phyloP scores from a whole-genome alignment of 148 eudicot species.

The Drosera capensis region DNA sequence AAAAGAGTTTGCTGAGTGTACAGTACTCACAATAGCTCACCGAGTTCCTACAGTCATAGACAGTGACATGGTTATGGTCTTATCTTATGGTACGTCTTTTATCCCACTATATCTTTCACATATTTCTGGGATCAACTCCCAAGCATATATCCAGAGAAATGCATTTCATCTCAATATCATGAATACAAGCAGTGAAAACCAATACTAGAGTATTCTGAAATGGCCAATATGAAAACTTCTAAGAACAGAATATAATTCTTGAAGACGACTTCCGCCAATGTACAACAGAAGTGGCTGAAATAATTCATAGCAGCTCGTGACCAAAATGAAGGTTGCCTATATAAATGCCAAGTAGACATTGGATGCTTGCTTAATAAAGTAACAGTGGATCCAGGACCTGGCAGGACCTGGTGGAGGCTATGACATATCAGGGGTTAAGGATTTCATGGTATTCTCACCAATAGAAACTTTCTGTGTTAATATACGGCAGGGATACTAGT shows the following conservation, averaged over 20 bases:
- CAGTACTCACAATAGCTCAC: conserved; percentile 55
- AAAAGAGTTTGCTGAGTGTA: conserved; percentile 43
- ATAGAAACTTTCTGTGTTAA: not conserved
- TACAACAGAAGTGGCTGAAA: too few species aligned
- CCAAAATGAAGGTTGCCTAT: too few species aligned
- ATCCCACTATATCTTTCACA: not conserved
- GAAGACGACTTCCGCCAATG: too few species aligned
- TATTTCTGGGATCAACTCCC: not conserved
- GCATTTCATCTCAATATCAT: conserved; percentile 5
- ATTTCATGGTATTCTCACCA: not conserved
- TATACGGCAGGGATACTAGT: conserved; percentile 37
- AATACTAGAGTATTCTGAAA: not conserved
- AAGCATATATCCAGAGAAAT: too few species aligned
- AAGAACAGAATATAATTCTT: too few species aligned
- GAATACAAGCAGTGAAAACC: not conserved
- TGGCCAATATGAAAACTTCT: not conserved
- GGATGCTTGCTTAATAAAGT: too few species aligned
- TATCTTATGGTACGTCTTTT: conserved; percentile 44
- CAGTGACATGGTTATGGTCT: conserved; percentile 56
- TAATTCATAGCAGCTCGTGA: too few species aligned
- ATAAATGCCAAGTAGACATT: too few species aligned
- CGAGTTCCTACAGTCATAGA: conserved; percentile 56
- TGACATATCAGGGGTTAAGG: not conserved
- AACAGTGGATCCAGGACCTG: too few species aligned
- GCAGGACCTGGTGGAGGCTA: not conserved